These are phyloP conservation scores for Fusarium clavum DNA, from an alignment of 2,329 filamentous ascomycete genomes.

Conservation along the genomic window DNA sequence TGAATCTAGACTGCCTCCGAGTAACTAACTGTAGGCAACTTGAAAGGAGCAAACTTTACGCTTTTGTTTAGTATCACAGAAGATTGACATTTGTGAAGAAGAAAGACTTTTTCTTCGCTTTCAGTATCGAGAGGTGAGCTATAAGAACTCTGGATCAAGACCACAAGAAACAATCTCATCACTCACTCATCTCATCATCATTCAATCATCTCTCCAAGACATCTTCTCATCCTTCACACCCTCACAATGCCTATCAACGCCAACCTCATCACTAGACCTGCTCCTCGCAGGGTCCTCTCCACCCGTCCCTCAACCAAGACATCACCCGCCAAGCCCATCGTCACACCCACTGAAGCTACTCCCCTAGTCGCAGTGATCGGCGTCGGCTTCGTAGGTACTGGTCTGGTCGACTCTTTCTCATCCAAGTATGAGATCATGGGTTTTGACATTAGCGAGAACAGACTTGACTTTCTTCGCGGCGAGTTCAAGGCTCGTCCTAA, in stretches of 20 bases:
- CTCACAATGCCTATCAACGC: slow-evolving; percentile 19
- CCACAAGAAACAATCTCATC: not conserved
- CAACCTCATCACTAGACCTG: not conserved
- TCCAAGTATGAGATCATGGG: slow-evolving; percentile 55
- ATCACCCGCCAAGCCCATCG: not conserved
- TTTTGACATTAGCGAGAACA: slow-evolving; percentile 57
- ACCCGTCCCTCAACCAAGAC: not conserved
- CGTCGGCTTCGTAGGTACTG: slow-evolving; percentile 63
- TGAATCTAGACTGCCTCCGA: not conserved
- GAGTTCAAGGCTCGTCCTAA: slow-evolving; percentile 39
- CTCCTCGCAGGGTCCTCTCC: slow-evolving; percentile 1
- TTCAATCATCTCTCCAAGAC: not conserved
- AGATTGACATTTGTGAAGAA: not conserved
- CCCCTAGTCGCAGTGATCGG: slow-evolving; percentile 62
- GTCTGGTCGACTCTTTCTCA: slow-evolving; percentile 59
- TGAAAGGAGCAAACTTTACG: not conserved
- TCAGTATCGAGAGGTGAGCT: not conserved
- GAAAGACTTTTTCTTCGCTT: not conserved
- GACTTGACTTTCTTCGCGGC: slow-evolving; percentile 50
- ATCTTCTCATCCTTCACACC: not conserved
- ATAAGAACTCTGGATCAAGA: slow-evolving; percentile 12
- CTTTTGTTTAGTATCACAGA: not conserved
- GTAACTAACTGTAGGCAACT: not conserved
- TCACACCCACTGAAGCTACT: slow-evolving; percentile 6
- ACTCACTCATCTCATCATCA: slow-evolving; percentile 14